Percentiles rank a stretch among this genome's conserved stretches.
Conservation (phyloP, 345 rosid genomes). For the Bruguiera sexangula region DNA sequence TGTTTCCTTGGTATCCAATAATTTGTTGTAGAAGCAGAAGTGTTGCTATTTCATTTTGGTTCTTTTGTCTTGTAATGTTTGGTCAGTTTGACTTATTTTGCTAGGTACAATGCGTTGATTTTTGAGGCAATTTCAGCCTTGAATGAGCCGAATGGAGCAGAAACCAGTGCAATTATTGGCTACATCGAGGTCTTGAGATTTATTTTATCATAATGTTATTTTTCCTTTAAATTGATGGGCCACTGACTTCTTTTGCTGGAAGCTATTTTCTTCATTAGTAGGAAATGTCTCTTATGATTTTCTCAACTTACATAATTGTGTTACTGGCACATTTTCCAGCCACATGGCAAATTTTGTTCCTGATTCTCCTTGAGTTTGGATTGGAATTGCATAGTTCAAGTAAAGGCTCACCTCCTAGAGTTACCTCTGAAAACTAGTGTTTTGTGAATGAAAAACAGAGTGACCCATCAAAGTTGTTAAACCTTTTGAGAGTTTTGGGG, state of each 20-base stretch:
- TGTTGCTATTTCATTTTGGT: background rate
- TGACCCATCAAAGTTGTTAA: background rate
- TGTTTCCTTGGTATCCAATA: background rate
- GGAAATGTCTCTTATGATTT: background rate
- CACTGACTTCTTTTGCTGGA: background rate
- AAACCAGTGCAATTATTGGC: slow-evolving; percentile 51
- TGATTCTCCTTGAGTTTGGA: background rate
- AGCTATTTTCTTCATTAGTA: background rate
- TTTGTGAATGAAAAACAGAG: background rate
- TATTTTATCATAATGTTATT: background rate
- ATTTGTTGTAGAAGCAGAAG: background rate
- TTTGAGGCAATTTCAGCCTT: slow-evolving; percentile 68
- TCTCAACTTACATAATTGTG: background rate
- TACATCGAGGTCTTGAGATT: slow-evolving; percentile 56
- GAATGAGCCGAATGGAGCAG: slow-evolving; percentile 62
- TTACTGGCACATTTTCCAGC: background rate
- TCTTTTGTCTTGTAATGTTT: background rate
- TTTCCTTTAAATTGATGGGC: background rate
- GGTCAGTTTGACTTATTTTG: slow-evolving; percentile 10
- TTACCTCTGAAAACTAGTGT: background rate
- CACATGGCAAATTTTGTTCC: slow-evolving; percentile 5
- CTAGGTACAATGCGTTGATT: slow-evolving; percentile 65
- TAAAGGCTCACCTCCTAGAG: background rate
- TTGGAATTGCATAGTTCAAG: background rate
- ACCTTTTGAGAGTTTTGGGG: background rate